Percentiles rank a stretch among this genome's conserved stretches.
Evolutionary conservation across 73 alveolate genomes (phyloP).

Genomic region (Halteria grandinella): DNA sequence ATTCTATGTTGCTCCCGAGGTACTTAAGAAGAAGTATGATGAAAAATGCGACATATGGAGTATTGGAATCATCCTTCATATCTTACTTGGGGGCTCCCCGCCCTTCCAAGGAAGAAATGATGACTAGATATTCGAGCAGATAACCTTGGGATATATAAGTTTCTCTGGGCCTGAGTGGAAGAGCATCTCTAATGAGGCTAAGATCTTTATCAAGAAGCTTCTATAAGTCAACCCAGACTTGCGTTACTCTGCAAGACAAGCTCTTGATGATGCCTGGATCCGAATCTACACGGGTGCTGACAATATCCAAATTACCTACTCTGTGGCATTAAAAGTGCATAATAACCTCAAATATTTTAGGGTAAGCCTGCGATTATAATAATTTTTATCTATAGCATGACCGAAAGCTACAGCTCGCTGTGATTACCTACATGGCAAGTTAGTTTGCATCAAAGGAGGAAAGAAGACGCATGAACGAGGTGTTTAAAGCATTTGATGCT

Average conservation of each 20-base stretch:
- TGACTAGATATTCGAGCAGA: conserved; percentile 28
- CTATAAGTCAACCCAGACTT: no score
- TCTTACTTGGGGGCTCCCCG: conserved; percentile 16
- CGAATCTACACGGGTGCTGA: conserved; percentile 13
- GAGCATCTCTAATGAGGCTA: not conserved
- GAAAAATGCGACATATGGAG: conserved; percentile 51
- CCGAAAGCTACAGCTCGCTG: conserved; percentile 11
- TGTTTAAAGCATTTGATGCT: conserved; percentile 22
- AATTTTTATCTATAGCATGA: conserved; percentile 7
- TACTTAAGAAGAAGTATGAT: conserved; percentile 21
- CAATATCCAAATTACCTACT: not conserved
- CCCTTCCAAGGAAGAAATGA: conserved; percentile 42
- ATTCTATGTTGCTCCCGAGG: conserved; percentile 45
- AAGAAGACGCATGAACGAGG: conserved; percentile 7
- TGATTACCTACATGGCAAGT: conserved; percentile 18
- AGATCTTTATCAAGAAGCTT: not conserved
- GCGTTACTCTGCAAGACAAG: conserved; percentile 31
- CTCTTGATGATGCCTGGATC: conserved; percentile 35
- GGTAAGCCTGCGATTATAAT: not conserved
- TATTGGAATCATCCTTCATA: conserved; percentile 27
- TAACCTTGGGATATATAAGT: not conserved
- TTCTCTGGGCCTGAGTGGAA: conserved; percentile 37
- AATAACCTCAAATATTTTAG: not conserved
- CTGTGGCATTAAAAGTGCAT: not conserved
- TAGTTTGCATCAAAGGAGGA: conserved; percentile 32